phyloP scores from a whole-genome alignment of 2,329 filamentous ascomycete genomes.

The Coniochaeta ligniaria region DNA sequence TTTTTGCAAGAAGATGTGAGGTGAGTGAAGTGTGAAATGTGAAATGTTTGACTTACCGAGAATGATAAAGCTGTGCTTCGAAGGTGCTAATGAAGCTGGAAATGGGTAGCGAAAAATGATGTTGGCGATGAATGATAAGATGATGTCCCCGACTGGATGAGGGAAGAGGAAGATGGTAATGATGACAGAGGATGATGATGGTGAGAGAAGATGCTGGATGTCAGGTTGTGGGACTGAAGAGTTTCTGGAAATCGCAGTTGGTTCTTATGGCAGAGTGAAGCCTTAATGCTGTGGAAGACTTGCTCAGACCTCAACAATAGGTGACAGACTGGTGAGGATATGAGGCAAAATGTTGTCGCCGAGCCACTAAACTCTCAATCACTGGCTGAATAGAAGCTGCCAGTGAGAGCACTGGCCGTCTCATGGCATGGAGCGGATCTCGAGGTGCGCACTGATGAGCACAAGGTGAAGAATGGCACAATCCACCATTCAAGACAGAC shows the following conservation, averaged over 20 bases:
- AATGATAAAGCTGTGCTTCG: background rate
- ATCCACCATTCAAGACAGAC: no score
- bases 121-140: background rate
- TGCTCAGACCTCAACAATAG: background rate
- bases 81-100: background rate
- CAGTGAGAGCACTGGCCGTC: background rate
- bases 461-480: no score
- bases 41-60: background rate
- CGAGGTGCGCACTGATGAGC: background rate
- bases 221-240: background rate
- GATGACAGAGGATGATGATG: no score
- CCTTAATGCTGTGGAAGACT: background rate
- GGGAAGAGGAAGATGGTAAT: no score
- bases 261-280: background rate
- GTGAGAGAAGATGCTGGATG: no score
- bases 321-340: background rate
- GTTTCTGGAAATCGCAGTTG: background rate
- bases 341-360: background rate
- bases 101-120: background rate
- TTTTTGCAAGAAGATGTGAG: background rate
- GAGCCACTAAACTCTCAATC: background rate
- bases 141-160: no score
- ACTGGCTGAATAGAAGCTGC: background rate
- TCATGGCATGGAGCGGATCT: background rate
- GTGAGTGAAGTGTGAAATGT: background rate